Conservation (phyloP, 139 green algal genomes). For the Zygnema cylindricum region DNA sequence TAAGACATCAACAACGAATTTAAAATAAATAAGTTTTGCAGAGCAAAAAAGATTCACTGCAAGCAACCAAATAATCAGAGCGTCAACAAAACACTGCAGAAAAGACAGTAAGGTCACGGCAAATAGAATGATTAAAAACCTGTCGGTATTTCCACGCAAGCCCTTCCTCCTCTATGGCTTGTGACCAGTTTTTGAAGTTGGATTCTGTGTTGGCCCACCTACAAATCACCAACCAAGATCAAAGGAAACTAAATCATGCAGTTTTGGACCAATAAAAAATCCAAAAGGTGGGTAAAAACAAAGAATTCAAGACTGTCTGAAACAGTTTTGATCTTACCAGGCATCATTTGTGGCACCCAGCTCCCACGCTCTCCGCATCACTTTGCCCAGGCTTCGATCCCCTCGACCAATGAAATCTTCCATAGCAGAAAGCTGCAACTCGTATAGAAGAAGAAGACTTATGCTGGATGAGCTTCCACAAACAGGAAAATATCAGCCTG, state of each 20-base stretch:
- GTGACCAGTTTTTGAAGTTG: conserved; percentile 64
- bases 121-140: too few relatives aligned
- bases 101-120: too few relatives aligned
- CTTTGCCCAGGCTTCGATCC: conserved; percentile 64
- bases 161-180: conserved; percentile 74
- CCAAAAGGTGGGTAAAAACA: too few relatives aligned
- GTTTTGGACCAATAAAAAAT: too few relatives aligned
- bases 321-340: conserved; percentile 68
- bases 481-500: not conserved
- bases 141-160: conserved; percentile 72
- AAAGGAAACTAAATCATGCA: too few relatives aligned
- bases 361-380: conserved; percentile 77
- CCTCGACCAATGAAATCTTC: conserved; percentile 67
- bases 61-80: too few relatives aligned
- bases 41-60: too few relatives aligned
- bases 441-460: not conserved
- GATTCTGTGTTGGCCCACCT: conserved; percentile 67
- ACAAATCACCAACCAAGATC: too few relatives aligned
- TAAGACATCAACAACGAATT: too few relatives aligned
- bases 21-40: too few relatives aligned
- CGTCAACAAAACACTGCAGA: too few relatives aligned
- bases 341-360: conserved; percentile 77
- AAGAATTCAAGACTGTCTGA: not conserved
- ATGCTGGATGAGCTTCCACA: not conserved
- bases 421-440: conserved; percentile 72